Evolutionary conservation across 192 early-diverging fungal genomes (phyloP).

Genomic region (Mortierella hygrophila): DNA sequence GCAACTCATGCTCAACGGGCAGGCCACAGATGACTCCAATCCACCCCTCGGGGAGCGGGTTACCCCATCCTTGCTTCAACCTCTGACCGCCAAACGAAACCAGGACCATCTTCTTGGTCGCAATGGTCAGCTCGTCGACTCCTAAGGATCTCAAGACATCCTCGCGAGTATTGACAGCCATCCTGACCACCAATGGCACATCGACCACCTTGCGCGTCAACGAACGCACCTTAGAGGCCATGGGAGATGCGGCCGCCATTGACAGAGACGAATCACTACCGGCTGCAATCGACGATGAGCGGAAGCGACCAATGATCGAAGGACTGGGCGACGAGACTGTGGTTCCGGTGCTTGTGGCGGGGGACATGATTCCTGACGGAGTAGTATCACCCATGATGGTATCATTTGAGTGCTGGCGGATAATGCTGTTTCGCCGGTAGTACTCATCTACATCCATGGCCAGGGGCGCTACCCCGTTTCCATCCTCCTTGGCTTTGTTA

Average conservation of each 20-base stretch:
- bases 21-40: conserved; percentile 68
- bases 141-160: conserved; percentile 55
- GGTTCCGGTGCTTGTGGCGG: conserved; percentile 20
- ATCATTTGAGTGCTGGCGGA: conserved; percentile 20
- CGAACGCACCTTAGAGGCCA: neutral
- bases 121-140: conserved; percentile 58
- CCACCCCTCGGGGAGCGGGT: conserved; percentile 64
- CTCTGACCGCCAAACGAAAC: conserved; percentile 67
- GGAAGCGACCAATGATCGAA: conserved; percentile 6
- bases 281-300: conserved; percentile 15
- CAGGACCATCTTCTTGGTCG: conserved; percentile 62
- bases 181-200: conserved; percentile 67
- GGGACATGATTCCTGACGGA: conserved; percentile 39
- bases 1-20: conserved; percentile 57
- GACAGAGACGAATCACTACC: conserved; percentile 22
- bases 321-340: conserved; percentile 32
- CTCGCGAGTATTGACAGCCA: conserved; percentile 53
- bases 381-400: conserved; percentile 33
- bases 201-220: conserved; percentile 60
- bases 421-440: neutral
- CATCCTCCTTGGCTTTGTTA: neutral
- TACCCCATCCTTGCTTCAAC: conserved; percentile 59
- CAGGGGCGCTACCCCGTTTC: neutral
- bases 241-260: conserved; percentile 23
- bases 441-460: neutral